phyloP scores from a whole-genome alignment of 805 yeast species.

The Wickerhamiella spandovensis region DNA sequence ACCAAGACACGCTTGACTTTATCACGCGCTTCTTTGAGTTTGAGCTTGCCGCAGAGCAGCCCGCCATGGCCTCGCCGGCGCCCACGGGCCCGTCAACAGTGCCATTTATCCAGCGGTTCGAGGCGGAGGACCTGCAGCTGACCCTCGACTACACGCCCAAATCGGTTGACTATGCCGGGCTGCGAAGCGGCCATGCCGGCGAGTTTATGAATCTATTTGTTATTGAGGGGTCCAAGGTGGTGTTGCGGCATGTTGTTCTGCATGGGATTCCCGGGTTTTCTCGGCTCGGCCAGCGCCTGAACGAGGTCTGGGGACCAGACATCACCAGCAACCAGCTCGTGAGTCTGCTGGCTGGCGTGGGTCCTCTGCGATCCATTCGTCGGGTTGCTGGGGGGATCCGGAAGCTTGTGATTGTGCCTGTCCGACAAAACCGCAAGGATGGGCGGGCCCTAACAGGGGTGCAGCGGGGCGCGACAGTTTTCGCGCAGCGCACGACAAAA shows the following conservation, averaged over 20 bases:
- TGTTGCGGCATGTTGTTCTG: slow-evolving; percentile 44
- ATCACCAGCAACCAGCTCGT: slow-evolving; percentile 67
- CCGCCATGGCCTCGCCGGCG: not conserved
- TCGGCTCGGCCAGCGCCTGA: slow-evolving; percentile 40
- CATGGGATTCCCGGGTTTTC: slow-evolving; percentile 72
- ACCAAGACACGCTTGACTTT: slow-evolving; percentile 87
- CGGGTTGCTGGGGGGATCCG: slow-evolving; percentile 68
- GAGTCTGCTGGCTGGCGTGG: slow-evolving; percentile 71
- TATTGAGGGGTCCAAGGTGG: slow-evolving; percentile 71
- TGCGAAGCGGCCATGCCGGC: slow-evolving; percentile 72
- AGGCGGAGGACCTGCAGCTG: slow-evolving; percentile 35
- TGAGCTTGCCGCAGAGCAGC: slow-evolving; percentile 35
- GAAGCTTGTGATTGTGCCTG: slow-evolving; percentile 59
- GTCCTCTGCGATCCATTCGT: slow-evolving; percentile 66
- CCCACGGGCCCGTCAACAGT: slow-evolving; percentile 6
- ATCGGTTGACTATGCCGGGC: slow-evolving; percentile 69
- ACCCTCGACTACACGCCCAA: slow-evolving; percentile 87
- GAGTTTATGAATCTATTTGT: slow-evolving; percentile 83
- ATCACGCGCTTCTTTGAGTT: slow-evolving; percentile 69
- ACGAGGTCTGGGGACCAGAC: slow-evolving; percentile 78
- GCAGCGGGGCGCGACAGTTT: slow-evolving; percentile 60
- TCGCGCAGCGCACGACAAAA: slow-evolving; percentile 65
- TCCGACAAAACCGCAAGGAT: slow-evolving; percentile 60
- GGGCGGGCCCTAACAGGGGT: slow-evolving; percentile 55
- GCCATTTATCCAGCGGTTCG: slow-evolving; percentile 51